Base-by-base conservation (phyloP, 2,329 filamentous ascomycete species). In the Xylariaceae sp. region DNA sequence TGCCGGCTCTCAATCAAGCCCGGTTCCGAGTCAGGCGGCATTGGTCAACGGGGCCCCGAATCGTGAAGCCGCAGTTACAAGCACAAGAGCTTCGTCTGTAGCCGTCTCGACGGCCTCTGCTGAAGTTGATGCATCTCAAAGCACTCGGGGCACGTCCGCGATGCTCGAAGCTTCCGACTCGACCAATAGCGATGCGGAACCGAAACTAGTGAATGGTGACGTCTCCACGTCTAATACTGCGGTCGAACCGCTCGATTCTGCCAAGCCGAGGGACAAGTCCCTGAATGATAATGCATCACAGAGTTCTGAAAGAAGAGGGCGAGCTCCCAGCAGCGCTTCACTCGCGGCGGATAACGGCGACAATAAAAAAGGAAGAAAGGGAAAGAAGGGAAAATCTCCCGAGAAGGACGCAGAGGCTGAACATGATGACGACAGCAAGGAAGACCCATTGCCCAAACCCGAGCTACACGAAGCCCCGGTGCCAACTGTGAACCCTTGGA, bases 401-500 rank as follows among this genome's bases (percentile, higher is more conserved):
- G 65, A 67, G 38, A 73, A 68, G 49, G 70, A 74, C 16, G 67
- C 68, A 34, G 73, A 78, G 33, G 63, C 68, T 43, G 60, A 69
- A 30, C 60, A 66, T 33, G 63, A 65, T 13, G 53, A 55, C 18
- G 65, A 72, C 13, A 66, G 71, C 28, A 77, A 79, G 44, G 75
- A 79, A 47, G 75, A 75, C 45, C 70, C 73, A 39, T 64, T 75
- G 40, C 65, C 66, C 11, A 77, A 80, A 49, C 63, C 76, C 28
- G 73, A 81, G 49, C 67, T 94, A 26, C 80, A 82, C 29, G 86
- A 92, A 40, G 90, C 90, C 13, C 83, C 87, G 19, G 70, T 84
- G 27, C 92, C 92, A 1, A 59, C 77, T 2, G 83, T 95, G 37
- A 98, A 98, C 57, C 67, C 89, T 42, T 98, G 92, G 90, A 74